Evolutionary conservation across 768 basidiomycete species (phyloP), one percentile per base, ranked within the genome.

Genomic region (Holtermanniella nyarrowii): DNA sequence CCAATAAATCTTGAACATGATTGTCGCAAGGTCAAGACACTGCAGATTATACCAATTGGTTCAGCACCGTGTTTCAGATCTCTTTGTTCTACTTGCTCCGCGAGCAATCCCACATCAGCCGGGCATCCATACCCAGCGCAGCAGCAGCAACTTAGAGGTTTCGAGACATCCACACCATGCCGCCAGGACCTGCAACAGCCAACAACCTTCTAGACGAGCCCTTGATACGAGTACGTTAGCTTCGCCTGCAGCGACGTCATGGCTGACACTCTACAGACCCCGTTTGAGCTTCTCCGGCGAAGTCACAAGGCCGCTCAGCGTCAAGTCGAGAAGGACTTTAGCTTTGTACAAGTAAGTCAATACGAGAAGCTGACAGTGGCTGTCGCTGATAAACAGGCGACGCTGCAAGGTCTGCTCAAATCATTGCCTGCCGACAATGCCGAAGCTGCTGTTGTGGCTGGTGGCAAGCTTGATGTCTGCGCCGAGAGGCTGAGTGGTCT

Each of bases 401-500:
- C 58, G 13, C 45, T 48, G 5, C 50, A 52, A 25, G 48, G 49
- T 5, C 31, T 42, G 2, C 24, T 49, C 21, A 50, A 42, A 1
- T 16, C 53, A 22, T 47, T 43, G 13, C 7, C 7, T 42, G 18
- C 23, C 11, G 49, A n/a, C 22, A 14, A n/a, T 16, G 10, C 18
- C 41, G n/a, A n/a, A n/a, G n/a, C n/a, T n/a, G 18, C n/a, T 22
- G 40, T 42, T 10, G 5, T n/a, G 7, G 18, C n/a, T 24, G 47
- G 53, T 14, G 39, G 26, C 23, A 65, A 63, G 52, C 40, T 71
- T 3, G 61, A 61, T 54, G 57, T 53, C 21, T 55, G 55, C 2
- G 46, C 27, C 7, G 67, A 68, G 16, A 51, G 69, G 14, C 48
- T 61, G 3, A 52, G 85, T 71, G 80, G 77, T 48, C 76, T 96